phyloP scores from a whole-genome alignment of 768 basidiomycete species.

The Agrocybe praecox region DNA sequence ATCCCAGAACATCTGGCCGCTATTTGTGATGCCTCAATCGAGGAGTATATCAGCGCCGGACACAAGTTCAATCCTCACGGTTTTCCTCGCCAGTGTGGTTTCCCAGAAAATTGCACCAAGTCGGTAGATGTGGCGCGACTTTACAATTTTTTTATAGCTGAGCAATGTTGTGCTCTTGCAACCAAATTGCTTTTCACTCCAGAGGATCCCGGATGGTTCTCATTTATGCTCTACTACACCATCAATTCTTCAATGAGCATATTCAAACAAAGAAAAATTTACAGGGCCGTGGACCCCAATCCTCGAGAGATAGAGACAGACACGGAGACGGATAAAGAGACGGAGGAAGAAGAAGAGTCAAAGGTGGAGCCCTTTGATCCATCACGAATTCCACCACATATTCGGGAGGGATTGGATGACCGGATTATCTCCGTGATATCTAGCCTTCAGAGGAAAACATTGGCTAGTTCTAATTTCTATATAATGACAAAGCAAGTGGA shows the following conservation, averaged over 20 bases:
- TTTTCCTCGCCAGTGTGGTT: no score
- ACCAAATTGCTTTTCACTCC: neutral
- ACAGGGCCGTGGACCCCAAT: no score
- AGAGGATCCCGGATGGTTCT: neutral
- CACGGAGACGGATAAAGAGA: neutral
- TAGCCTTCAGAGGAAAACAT: neutral
- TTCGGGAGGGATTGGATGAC: neutral
- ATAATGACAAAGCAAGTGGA: neutral
- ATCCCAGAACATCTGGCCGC: neutral
- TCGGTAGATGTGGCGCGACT: no score
- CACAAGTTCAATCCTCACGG: no score
- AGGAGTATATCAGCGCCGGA: neutral
- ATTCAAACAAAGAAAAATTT: no score
- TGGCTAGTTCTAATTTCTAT: neutral
- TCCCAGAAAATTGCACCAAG: no score
- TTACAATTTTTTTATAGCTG: neutral
- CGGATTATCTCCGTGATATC: neutral
- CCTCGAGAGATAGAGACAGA: neutral
- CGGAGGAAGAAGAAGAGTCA: no score
- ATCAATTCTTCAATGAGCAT: neutral
- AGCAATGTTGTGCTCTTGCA: neutral
- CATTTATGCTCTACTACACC: neutral
- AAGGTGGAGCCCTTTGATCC: no score
- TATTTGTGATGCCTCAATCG: neutral
- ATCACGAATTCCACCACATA: neutral